Evolutionary conservation across 257 asterid genomes (phyloP).

Genomic region (Cordia subcordata): DNA sequence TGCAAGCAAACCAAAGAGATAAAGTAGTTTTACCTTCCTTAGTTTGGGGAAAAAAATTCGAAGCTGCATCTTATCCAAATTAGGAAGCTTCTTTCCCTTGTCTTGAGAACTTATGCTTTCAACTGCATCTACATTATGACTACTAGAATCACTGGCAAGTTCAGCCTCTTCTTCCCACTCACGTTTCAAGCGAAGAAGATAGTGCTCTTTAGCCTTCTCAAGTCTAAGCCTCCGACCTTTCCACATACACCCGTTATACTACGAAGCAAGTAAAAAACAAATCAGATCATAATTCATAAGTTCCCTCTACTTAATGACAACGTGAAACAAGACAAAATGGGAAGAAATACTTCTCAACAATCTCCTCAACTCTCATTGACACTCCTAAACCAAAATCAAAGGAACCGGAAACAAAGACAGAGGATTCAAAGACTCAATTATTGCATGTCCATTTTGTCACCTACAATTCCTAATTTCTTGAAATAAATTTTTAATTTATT

Average conservation of each 20-base stretch:
- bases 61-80: conserved; percentile 52
- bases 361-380: too few relatives aligned
- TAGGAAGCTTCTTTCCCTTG: conserved; percentile 30
- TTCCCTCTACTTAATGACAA: too few relatives aligned
- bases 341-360: background rate
- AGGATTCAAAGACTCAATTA: too few relatives aligned
- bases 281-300: conserved; percentile 10
- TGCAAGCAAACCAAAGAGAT: background rate
- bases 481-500: too few relatives aligned
- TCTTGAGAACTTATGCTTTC: conserved; percentile 27
- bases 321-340: background rate
- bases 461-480: too few relatives aligned
- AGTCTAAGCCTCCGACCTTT: conserved; percentile 83
- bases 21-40: conserved; percentile 49
- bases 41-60: conserved; percentile 66
- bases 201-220: conserved; percentile 88
- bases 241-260: conserved; percentile 98
- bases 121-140: conserved; percentile 23
- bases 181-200: conserved; percentile 43
- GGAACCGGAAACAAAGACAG: too few relatives aligned
- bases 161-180: conserved; percentile 81
- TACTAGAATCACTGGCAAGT: conserved; percentile 27
- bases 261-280: conserved; percentile 10
- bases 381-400: too few relatives aligned
- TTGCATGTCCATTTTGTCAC: too few relatives aligned